Evolutionary conservation across 306 rosid species (phyloP), one percentile per base, ranked within the genome.

Genomic region (Quercus cerris): DNA sequence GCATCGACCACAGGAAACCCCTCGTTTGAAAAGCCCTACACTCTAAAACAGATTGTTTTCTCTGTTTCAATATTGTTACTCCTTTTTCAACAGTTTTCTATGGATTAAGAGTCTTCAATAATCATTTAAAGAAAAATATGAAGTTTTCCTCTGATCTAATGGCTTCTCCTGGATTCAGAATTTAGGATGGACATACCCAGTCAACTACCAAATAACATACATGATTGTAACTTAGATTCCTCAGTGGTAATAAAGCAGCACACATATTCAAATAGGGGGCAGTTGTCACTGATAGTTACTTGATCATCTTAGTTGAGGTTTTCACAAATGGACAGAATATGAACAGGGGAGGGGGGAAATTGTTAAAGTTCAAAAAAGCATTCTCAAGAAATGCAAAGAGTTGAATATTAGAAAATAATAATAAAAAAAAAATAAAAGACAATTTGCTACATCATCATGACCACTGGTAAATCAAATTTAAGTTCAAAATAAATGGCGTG

Each of bases 1-100:
- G 38, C 70, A 28, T 28, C 20, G 17, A 22, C 70, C 20, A 28
- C 44, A 63, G 19, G 62, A 33, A 75, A 79, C 63, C 7, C 20
- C 70, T 69, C 71, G 28, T 72, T 57, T 72, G 62, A 57, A 81
- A 76, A 82, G 46, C 44, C 30, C 75, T 73, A 64, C 73, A 75
- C 51, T 66, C 23, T 33, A 66, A 33, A 17, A 18, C 68, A 62
- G 6, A 25, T 27, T 14, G 46, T 31, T 64, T 64, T 64, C 71
- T 30, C 19, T 31, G 20, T 28, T 64, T 30, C 69, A 31, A 7
- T 18, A 25, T 28, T 13, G 4, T 28, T 31, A 64, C 70, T 3
- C 49, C 15, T 23, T 68, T 67, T 67, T 35, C 7, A 8, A n/a
- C 6, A 63, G 20, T 14, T 63, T 28, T 28, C 30, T 23, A 59